Evolutionary conservation across 192 early-diverging fungal genomes (phyloP).

Genomic region (Podila verticillata): DNA sequence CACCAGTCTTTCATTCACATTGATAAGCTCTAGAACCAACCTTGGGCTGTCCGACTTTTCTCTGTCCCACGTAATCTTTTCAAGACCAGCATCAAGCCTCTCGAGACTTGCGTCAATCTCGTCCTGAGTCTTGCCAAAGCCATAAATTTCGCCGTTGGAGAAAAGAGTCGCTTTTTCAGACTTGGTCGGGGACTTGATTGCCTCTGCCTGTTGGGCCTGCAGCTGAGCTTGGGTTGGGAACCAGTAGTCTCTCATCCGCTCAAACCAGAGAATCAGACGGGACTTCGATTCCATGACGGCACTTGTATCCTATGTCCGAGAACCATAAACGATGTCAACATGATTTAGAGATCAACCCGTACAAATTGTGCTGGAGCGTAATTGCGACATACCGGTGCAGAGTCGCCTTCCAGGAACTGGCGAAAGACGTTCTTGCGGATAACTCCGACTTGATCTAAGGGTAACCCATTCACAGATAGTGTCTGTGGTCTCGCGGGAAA

Average conservation of each 20-base stretch:
- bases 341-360: neutral
- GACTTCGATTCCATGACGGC: slow-evolving; percentile 27
- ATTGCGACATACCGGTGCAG: slow-evolving; percentile 16
- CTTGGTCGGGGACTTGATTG: neutral
- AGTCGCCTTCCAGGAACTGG: slow-evolving; percentile 37
- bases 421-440: slow-evolving; percentile 44
- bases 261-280: slow-evolving; percentile 30
- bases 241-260: slow-evolving; percentile 33
- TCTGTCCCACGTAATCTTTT: slow-evolving; percentile 46
- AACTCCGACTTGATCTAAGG: slow-evolving; percentile 23
- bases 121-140: slow-evolving; percentile 45
- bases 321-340: neutral
- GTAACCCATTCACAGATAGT: slow-evolving; percentile 18
- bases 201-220: slow-evolving; percentile 18
- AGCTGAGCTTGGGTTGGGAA: slow-evolving; percentile 40
- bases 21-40: neutral
- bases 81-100: slow-evolving; percentile 32
- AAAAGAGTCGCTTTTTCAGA: slow-evolving; percentile 5
- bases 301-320: slow-evolving; percentile 11
- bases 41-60: neutral
- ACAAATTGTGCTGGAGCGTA: neutral
- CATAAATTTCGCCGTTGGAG: slow-evolving; percentile 1
- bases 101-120: slow-evolving; percentile 43
- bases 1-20: neutral
- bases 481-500: slow-evolving; percentile 38